A percentile compares a stretch with the other conserved stretches of the same genome.
Conservation (phyloP, 2,329 filamentous ascomycete species). For the Fragosphaeria purpurea region DNA sequence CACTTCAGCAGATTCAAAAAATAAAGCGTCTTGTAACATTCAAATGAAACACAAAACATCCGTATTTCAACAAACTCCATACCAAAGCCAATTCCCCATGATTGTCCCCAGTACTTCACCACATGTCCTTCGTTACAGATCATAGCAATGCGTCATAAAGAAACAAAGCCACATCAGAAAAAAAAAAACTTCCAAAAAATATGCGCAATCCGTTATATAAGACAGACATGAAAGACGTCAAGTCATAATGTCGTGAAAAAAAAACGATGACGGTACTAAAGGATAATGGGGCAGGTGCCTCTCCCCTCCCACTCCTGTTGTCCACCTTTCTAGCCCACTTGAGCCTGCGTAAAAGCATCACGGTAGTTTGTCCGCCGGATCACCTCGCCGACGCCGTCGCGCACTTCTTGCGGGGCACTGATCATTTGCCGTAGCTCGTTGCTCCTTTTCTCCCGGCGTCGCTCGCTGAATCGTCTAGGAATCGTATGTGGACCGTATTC, state of each 20-base stretch:
- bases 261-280: neutral
- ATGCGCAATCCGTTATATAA: too few species aligned
- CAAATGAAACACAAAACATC: neutral
- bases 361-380: slow-evolving; percentile 35
- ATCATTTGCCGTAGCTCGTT: slow-evolving; percentile 51
- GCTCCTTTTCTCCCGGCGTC: slow-evolving; percentile 46
- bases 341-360: slow-evolving; percentile 18
- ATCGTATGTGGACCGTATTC: slow-evolving; percentile 40
- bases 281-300: too few species aligned
- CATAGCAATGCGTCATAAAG: neutral
- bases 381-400: slow-evolving; percentile 49
- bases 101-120: neutral
- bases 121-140: slow-evolving; percentile 3
- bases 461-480: slow-evolving; percentile 46
- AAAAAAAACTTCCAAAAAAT: neutral
- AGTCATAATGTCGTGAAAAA: slow-evolving; percentile 5
- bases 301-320: too few species aligned
- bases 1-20: too few species aligned
- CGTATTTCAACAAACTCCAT: neutral
- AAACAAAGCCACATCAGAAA: neutral
- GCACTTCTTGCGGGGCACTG: slow-evolving; percentile 46
- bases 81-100: neutral
- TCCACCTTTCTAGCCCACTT: slow-evolving; percentile 1
- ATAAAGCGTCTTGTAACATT: neutral
- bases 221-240: neutral